Evolutionary conservation across 208 protist genomes (phyloP).

Genomic region (Herpetomonas samuelpessoai): DNA sequence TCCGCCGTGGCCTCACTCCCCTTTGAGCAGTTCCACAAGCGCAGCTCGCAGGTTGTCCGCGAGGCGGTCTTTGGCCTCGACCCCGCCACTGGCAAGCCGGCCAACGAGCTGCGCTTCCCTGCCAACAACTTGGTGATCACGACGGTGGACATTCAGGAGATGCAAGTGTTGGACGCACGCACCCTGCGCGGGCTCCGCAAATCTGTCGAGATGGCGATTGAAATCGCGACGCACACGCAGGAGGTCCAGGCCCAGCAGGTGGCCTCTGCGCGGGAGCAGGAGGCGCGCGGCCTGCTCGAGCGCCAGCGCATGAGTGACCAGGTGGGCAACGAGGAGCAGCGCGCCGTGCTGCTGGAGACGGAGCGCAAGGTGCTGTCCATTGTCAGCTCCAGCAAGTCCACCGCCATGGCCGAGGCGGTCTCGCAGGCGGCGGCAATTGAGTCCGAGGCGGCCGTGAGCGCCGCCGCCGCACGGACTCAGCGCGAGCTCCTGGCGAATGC

Average conservation of each 20-base stretch:
- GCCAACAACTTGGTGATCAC: slow-evolving; percentile 94
- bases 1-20: slow-evolving; percentile 66
- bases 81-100: slow-evolving; percentile 34
- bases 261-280: slow-evolving; percentile 89
- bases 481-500: slow-evolving; percentile 53
- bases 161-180: slow-evolving; percentile 93
- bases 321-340: slow-evolving; percentile 87
- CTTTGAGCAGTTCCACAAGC: slow-evolving; percentile 91
- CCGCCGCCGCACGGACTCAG: slow-evolving; percentile 71
- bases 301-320: slow-evolving; percentile 92
- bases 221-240: slow-evolving; percentile 95
- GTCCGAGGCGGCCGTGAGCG: slow-evolving; percentile 73
- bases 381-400: slow-evolving; percentile 87
- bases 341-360: slow-evolving; percentile 79
- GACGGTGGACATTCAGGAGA: slow-evolving; percentile 94
- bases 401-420: slow-evolving; percentile 84
- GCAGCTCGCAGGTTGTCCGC: slow-evolving; percentile 53
- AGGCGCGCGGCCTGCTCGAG: slow-evolving; percentile 88
- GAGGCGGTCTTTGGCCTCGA: slow-evolving; percentile 84
- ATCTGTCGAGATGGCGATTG: slow-evolving; percentile 96
- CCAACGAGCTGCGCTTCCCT: slow-evolving; percentile 77
- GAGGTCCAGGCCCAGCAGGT: slow-evolving; percentile 91
- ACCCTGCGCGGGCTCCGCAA: slow-evolving; percentile 94
- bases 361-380: slow-evolving; percentile 86
- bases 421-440: slow-evolving; percentile 90